These are phyloP conservation scores for Uronychia binucleata DNA, from an alignment of 73 alveolate genomes.

Conservation along the genomic window DNA sequence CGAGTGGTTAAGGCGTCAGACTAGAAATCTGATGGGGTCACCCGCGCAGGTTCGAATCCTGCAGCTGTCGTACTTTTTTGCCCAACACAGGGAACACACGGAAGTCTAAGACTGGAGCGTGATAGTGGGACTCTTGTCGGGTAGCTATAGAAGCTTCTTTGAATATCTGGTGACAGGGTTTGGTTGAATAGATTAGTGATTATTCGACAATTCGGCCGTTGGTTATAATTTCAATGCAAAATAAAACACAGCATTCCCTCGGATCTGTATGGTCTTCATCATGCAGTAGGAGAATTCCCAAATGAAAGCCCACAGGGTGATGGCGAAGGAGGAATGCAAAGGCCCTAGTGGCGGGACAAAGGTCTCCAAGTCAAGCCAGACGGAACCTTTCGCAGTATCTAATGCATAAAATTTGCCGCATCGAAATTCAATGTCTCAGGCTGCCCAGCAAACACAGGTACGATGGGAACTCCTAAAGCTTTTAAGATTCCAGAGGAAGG, in stretches of 20 bases:
- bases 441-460: not conserved
- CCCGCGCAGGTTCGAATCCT: constrained; percentile 74
- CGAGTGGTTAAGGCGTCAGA: constrained; percentile 70
- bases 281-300: not conserved
- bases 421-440: not conserved
- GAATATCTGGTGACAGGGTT: not conserved
- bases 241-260: not conserved
- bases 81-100: not conserved
- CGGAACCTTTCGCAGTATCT: not conserved
- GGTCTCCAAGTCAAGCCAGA: not conserved
- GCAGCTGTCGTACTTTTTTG: constrained; percentile 56
- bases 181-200: not conserved
- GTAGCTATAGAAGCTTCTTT: not conserved
- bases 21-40: constrained; percentile 66
- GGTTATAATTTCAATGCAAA: not conserved
- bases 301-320: not conserved
- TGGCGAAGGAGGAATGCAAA: not conserved
- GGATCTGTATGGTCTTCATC: not conserved
- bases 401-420: not conserved
- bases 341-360: not conserved
- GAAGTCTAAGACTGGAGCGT: not conserved
- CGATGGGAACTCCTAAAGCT: not conserved
- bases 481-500: not conserved
- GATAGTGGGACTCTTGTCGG: not conserved
- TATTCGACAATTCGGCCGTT: not conserved